These are phyloP conservation scores for Hyaloscypha bicolor DNA, from an alignment of 495 filamentous ascomycete genomes.

Conservation along the genomic window DNA sequence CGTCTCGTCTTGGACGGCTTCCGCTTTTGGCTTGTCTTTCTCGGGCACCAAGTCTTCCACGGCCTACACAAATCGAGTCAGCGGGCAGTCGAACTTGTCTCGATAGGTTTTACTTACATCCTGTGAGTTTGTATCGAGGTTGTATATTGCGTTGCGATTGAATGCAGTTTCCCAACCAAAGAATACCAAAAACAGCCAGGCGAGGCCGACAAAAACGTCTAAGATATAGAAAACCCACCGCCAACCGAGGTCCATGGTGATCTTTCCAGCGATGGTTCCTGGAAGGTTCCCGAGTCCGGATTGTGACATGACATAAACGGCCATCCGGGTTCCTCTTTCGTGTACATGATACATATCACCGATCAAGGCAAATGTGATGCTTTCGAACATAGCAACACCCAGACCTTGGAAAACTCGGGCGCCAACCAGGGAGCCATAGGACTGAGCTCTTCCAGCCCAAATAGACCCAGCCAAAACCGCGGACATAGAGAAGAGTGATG, in stretches of 20 bases:
- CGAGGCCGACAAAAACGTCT: conserved; percentile 50
- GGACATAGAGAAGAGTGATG: conserved; percentile 35
- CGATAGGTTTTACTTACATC: conserved; percentile 35
- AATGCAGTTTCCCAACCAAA: conserved; percentile 52
- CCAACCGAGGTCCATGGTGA: conserved; percentile 77
- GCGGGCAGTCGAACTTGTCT: no score
- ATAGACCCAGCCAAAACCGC: conserved; percentile 32
- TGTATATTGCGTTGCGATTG: conserved; percentile 31
- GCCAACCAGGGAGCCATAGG: conserved; percentile 55
- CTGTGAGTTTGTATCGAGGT: conserved; percentile 29
- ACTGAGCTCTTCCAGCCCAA: background rate
- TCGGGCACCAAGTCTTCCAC: no score
- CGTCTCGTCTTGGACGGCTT: no score
- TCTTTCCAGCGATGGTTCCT: conserved; percentile 79
- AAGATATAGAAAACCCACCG: conserved; percentile 85
- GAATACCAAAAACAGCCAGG: conserved; percentile 45
- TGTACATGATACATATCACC: conserved; percentile 95
- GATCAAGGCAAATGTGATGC: conserved; percentile 86
- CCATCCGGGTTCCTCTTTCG: conserved; percentile 87
- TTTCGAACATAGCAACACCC: conserved; percentile 84
- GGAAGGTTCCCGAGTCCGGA: conserved; percentile 88
- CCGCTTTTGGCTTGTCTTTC: no score
- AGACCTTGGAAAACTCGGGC: conserved; percentile 84
- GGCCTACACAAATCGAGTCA: no score
- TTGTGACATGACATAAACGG: conserved; percentile 84